Evolutionary conservation across 768 basidiomycete genomes (phyloP).

Genomic region (Pulveroboletus ravenelii): DNA sequence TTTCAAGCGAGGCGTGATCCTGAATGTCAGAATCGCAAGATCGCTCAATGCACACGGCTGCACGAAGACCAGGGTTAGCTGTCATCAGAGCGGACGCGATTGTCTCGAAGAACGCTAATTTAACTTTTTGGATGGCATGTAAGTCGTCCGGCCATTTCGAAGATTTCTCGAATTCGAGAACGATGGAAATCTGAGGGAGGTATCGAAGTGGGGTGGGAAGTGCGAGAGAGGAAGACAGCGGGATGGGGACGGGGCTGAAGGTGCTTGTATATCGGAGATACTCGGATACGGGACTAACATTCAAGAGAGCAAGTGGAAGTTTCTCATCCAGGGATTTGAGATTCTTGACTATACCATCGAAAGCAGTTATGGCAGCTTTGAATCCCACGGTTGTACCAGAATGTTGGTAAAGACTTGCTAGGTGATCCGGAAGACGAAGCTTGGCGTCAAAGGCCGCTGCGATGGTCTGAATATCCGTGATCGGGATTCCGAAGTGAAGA

Average conservation of each 20-base stretch:
- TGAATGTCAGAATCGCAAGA: conserved; percentile 50
- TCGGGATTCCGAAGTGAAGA: conserved; percentile 67
- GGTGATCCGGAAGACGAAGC: conserved; percentile 52
- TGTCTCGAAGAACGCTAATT: conserved; percentile 85
- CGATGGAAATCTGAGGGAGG: conserved; percentile 62
- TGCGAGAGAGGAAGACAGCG: conserved; percentile 44
- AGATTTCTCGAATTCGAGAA: conserved; percentile 90
- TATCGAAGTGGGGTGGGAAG: conserved; percentile 62
- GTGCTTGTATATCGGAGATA: conserved; percentile 78
- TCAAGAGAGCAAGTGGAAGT: conserved; percentile 74
- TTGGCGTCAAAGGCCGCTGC: conserved; percentile 55
- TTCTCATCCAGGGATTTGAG: conserved; percentile 70
- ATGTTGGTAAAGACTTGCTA: conserved; percentile 38
- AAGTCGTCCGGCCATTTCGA: conserved; percentile 95
- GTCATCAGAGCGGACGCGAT: conserved; percentile 64
- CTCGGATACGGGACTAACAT: conserved; percentile 69
- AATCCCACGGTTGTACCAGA: conserved; percentile 48
- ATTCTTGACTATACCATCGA: conserved; percentile 68
- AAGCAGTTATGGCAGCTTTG: conserved; percentile 72
- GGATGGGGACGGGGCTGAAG: conserved; percentile 75
- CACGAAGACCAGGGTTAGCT: conserved; percentile 45
- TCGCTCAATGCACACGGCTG: conserved; percentile 55
- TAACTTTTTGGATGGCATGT: conserved; percentile 87
- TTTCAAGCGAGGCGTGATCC: conserved; percentile 70
- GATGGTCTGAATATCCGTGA: conserved; percentile 51